These are phyloP conservation scores for Sungouiozyma intestinalis DNA, from an alignment of 805 yeast species.

Conservation along the genomic window DNA sequence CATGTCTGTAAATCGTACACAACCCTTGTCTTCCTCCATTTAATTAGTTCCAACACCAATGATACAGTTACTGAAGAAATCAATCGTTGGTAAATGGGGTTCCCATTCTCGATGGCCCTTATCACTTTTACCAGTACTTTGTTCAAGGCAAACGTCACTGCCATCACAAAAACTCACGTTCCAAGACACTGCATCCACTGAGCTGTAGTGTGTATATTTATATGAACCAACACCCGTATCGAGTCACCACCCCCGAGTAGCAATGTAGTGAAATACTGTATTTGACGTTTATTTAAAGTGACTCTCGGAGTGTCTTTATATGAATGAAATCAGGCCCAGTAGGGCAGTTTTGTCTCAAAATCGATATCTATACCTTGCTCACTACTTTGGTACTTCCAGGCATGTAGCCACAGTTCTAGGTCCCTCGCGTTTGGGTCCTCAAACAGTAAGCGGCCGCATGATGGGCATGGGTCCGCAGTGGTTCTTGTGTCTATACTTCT, in stretches of 20 bases:
- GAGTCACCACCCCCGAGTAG: background rate
- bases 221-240: background rate
- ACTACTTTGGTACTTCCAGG: conserved; percentile 27
- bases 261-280: no score
- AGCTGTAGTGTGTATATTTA: background rate
- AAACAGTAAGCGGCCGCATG: conserved; percentile 18
- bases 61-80: background rate
- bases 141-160: background rate
- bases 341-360: conserved; percentile 37
- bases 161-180: background rate
- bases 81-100: background rate
- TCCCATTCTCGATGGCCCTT: background rate
- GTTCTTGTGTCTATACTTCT: conserved; percentile 29
- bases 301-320: no score
- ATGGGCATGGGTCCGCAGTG: conserved; percentile 17
- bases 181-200: no score
- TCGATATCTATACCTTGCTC: conserved; percentile 23
- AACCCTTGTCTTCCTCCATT: background rate
- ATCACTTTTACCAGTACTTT: background rate
- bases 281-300: no score
- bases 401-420: conserved; percentile 25
- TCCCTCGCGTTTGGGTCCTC: conserved; percentile 19
- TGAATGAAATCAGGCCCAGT: conserved; percentile 32
- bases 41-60: background rate
- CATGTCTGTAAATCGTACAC: background rate